Conservation (phyloP, 768 basidiomycete species). For the Psilocybe azurescens region DNA sequence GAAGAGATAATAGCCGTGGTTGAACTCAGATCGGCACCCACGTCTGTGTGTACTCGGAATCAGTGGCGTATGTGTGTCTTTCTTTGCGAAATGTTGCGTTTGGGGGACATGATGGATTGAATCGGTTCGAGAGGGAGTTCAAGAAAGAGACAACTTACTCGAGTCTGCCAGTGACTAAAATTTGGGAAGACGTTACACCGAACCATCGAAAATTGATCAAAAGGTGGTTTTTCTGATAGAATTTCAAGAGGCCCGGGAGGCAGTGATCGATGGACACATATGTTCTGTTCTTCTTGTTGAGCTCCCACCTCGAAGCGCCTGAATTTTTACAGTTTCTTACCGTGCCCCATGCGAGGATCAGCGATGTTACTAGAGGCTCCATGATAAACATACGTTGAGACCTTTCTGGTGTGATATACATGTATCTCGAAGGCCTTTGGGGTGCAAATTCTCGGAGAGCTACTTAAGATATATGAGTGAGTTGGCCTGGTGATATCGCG, state of each 20-base stretch:
- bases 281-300: background rate
- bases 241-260: background rate
- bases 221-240: background rate
- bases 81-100: background rate
- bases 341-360: background rate
- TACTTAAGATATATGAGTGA: background rate
- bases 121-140: background rate
- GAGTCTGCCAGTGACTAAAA: background rate
- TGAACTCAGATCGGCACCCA: background rate
- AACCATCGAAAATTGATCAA: background rate
- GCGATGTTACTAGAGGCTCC: background rate
- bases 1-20: background rate
- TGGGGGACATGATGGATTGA: background rate
- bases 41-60: background rate
- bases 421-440: too few species aligned
- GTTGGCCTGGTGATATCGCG: constrained; percentile 11
- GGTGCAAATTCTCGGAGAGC: background rate
- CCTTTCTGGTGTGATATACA: too few species aligned
- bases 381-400: background rate
- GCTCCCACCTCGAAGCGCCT: background rate
- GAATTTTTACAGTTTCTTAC: background rate
- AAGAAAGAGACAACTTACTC: background rate
- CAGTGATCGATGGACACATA: background rate
- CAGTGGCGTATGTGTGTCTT: background rate
- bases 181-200: background rate